Base-by-base conservation (phyloP, 169 alveolate species). In the Babesia caballi region DNA sequence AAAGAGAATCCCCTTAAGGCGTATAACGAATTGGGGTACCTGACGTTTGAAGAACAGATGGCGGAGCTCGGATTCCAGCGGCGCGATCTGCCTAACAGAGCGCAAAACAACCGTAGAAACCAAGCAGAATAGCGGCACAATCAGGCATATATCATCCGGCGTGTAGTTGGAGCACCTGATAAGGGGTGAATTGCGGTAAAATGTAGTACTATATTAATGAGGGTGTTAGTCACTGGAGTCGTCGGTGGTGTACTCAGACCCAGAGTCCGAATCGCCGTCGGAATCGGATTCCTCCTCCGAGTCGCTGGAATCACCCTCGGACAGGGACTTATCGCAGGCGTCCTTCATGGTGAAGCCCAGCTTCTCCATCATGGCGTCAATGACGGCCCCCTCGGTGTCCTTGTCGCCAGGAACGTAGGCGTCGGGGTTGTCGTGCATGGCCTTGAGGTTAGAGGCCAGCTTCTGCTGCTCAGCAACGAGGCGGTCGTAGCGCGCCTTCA, bases 1-100 rank as follows among this genome's bases (percentile, higher is more conserved):
- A 71, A 57, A 36, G 46, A 33, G 9, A 25, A 71, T 65, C 83
- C 83, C n/a, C 54, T 71, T 4, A 28, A 28, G 14, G 83, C 83
- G 3, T 51, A 58, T 32, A 56, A 57, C n/a, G 53, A 30, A n/a
- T 49, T 38, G 21, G 59, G 44, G 8, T 8, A 30, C 8, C 66
- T 44, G 17, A 25, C 41, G 2, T 60, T 60, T 25, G 70, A 60
- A 23, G 40, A 23, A 7, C 53, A 32, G 38, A 38, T 60, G 14
- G 46, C 12, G 49, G 56, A 23, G 4, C 7, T 60, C 23, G 70
- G 70, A 28, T 60, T 60, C 56, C 52, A 44, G n/a, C n/a, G n/a
- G n/a, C n/a, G n/a, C n/a, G n/a, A n/a, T n/a, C n/a, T n/a, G n/a
- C n/a, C n/a, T n/a, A n/a, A n/a, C n/a, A n/a, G n/a, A n/a, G n/a